Percentiles rank a stretch among this genome's conserved stretches.
Conservation (phyloP, 1,139 yeast species). For the Kodamaea fungicola region DNA sequence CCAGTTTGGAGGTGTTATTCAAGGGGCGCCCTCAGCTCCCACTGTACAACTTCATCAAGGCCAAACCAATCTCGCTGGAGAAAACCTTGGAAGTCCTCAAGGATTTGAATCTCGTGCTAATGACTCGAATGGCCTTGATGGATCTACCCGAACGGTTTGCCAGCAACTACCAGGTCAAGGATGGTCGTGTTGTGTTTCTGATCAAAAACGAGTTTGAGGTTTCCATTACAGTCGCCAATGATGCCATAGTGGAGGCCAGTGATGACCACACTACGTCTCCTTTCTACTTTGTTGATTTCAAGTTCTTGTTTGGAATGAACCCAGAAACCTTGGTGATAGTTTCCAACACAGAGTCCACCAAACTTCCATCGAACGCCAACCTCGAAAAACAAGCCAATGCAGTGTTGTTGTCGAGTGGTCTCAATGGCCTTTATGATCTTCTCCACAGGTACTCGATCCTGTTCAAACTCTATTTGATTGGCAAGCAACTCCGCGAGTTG, state of each 20-base stretch:
- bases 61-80: slow-evolving; percentile 49
- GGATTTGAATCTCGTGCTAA: slow-evolving; percentile 69
- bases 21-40: slow-evolving; percentile 77
- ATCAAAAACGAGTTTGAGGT: slow-evolving; percentile 67
- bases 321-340: slow-evolving; percentile 29
- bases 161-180: slow-evolving; percentile 54
- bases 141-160: slow-evolving; percentile 62
- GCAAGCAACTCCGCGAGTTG: slow-evolving; percentile 57
- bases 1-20: slow-evolving; percentile 80
- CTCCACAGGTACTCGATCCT: slow-evolving; percentile 70
- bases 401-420: slow-evolving; percentile 48
- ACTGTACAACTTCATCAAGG: slow-evolving; percentile 55
- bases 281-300: slow-evolving; percentile 74
- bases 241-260: slow-evolving; percentile 31
- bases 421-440: slow-evolving; percentile 61
- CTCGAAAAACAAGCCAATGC: slow-evolving; percentile 59
- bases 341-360: slow-evolving; percentile 15
- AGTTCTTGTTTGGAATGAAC: slow-evolving; percentile 52
- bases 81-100: slow-evolving; percentile 60
- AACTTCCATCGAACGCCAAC: slow-evolving; percentile 40
- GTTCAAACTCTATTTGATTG: slow-evolving; percentile 68
- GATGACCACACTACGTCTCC: slow-evolving; percentile 48
- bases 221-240: slow-evolving; percentile 61
- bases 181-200: slow-evolving; percentile 73
- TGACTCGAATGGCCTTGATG: slow-evolving; percentile 70